Conservation (phyloP, 169 alveolate species). For the Blepharisma undulans region DNA sequence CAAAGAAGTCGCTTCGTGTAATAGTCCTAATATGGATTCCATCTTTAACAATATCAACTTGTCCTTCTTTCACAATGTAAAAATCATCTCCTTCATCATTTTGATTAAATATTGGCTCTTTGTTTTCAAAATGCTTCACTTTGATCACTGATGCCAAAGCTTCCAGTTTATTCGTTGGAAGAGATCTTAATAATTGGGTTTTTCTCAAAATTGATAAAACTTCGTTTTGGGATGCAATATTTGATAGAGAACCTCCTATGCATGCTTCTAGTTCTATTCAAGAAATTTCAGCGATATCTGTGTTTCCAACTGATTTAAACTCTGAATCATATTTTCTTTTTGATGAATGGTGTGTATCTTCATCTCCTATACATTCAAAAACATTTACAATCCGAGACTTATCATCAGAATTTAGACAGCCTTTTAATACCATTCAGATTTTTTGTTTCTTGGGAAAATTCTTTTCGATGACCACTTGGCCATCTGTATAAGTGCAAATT, state of each 20-base stretch:
- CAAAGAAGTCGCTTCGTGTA: constrained; percentile 51
- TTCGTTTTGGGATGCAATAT: background rate
- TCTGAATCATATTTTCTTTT: background rate
- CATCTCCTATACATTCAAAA: constrained; percentile 5
- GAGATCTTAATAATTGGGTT: constrained; percentile 10
- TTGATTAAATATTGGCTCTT: constrained; percentile 42
- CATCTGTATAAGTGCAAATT: background rate
- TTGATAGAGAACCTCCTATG: background rate
- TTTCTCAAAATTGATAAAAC: background rate
- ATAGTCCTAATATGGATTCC: constrained; percentile 6
- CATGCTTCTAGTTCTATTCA: background rate
- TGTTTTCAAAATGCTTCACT: background rate
- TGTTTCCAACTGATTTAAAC: background rate
- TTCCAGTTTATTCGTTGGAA: background rate
- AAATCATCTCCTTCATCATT: constrained; percentile 45
- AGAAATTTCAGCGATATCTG: background rate
- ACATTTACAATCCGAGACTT: background rate
- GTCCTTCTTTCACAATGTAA: constrained; percentile 56
- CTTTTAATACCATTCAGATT: constrained; percentile 44
- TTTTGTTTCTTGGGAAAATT: background rate
- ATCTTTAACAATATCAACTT: constrained; percentile 36
- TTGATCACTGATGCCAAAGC: background rate
- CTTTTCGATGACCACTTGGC: background rate
- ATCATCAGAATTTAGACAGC: constrained; percentile 1
- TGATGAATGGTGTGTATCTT: background rate